These are phyloP conservation scores for Lactifluus volemus DNA, from an alignment of 768 basidiomycete species.

Conservation along the genomic window DNA sequence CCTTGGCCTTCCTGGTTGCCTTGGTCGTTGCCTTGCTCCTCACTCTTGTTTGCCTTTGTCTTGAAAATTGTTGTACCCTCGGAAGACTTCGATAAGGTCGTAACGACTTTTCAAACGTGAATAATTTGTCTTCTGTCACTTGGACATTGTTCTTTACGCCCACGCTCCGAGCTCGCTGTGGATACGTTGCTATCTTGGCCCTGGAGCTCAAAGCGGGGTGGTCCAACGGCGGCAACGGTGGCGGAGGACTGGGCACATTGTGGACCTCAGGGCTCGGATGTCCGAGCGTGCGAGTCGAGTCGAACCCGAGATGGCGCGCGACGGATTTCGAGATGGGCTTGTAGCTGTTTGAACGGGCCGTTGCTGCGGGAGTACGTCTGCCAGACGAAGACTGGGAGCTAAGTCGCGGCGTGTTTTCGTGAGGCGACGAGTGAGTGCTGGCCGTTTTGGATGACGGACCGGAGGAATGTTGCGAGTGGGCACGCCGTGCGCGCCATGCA, in stretches of 20 bases:
- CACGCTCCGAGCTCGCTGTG: slow-evolving; percentile 14
- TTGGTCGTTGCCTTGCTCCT: background rate
- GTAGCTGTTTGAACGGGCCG: background rate
- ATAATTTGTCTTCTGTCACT: slow-evolving; percentile 6
- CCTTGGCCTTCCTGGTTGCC: background rate
- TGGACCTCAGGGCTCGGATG: slow-evolving; percentile 27
- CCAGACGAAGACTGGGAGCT: slow-evolving; percentile 22
- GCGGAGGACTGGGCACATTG: slow-evolving; percentile 27
- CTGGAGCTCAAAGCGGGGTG: slow-evolving; percentile 24
- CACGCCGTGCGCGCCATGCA: slow-evolving; percentile 16
- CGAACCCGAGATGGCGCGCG: slow-evolving; percentile 21
- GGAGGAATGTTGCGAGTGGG: slow-evolving; percentile 18
- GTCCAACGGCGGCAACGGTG: slow-evolving; percentile 48
- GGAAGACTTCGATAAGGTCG: slow-evolving; percentile 26
- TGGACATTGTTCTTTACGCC: slow-evolving; percentile 12
- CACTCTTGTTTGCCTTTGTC: slow-evolving; percentile 7
- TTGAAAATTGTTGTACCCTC: slow-evolving; percentile 23
- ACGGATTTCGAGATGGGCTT: slow-evolving; percentile 24
- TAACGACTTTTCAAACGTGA: slow-evolving; percentile 24
- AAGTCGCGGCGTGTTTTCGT: slow-evolving; percentile 15
- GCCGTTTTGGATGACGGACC: slow-evolving; percentile 19
- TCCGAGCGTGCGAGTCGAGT: slow-evolving; percentile 38
- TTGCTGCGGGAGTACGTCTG: slow-evolving; percentile 17
- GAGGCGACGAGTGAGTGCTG: slow-evolving; percentile 27
- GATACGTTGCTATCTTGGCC: slow-evolving; percentile 19